These are phyloP conservation scores for Candida bentonensis DNA, from an alignment of 805 yeast species.

Conservation along the genomic window DNA sequence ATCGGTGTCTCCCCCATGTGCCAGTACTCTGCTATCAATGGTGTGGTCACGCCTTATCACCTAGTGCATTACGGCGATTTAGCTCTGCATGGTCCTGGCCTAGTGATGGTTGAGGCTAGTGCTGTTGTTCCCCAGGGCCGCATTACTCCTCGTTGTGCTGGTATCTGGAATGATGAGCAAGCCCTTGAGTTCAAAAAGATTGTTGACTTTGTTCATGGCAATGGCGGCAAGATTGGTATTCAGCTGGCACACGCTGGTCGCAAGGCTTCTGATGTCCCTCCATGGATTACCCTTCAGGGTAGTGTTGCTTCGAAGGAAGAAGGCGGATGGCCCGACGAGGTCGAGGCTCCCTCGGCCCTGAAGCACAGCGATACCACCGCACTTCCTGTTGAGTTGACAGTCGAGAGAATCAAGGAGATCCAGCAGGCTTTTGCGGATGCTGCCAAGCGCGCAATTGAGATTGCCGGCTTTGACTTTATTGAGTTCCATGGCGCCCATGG, in stretches of 20 bases:
- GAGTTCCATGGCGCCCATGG: slow-evolving; percentile 59
- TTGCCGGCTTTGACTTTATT: slow-evolving; percentile 46
- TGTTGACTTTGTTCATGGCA: slow-evolving; percentile 29
- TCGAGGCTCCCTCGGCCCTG: background rate
- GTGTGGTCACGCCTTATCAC: slow-evolving; percentile 25
- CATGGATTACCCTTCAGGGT: slow-evolving; percentile 11
- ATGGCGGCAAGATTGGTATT: slow-evolving; percentile 31
- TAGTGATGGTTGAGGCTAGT: slow-evolving; percentile 33
- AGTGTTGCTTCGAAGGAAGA: slow-evolving; percentile 17
- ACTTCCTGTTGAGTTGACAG: slow-evolving; percentile 25
- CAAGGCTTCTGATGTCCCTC: slow-evolving; percentile 26
- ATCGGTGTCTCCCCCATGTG: slow-evolving; percentile 36
- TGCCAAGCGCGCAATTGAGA: slow-evolving; percentile 34
- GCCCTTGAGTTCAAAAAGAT: slow-evolving; percentile 29
- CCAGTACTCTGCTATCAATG: slow-evolving; percentile 32
- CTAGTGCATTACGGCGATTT: background rate
- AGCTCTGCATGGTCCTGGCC: slow-evolving; percentile 36
- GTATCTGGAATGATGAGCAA: slow-evolving; percentile 37
- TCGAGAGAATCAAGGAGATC: slow-evolving; percentile 28
- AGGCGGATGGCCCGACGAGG: slow-evolving; percentile 26
- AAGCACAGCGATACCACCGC: background rate
- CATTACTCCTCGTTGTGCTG: slow-evolving; percentile 31
- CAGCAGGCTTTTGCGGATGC: slow-evolving; percentile 35
- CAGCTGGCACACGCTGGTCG: slow-evolving; percentile 47
- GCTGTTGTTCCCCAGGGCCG: slow-evolving; percentile 30